These are phyloP conservation scores for Helotiales sp. DNA, from an alignment of 2,329 filamentous ascomycete genomes.

Conservation along the genomic window DNA sequence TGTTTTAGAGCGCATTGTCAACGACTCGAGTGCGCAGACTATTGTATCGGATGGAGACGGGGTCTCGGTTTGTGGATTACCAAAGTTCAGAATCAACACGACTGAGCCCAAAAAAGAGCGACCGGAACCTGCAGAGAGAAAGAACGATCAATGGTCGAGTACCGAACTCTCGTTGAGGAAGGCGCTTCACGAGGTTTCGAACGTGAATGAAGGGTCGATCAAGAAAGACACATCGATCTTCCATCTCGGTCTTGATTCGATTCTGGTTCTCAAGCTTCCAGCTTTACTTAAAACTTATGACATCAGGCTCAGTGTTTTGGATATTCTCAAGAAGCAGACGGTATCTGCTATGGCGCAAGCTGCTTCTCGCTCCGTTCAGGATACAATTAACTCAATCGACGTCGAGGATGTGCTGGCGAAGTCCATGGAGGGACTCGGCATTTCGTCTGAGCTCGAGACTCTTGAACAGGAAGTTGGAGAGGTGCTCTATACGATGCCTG, in stretches of 20 bases:
- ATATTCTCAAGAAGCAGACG: constrained; percentile 67
- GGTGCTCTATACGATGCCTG: constrained; percentile 59
- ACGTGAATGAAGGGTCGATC: constrained; percentile 58
- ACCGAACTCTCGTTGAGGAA: constrained; percentile 42
- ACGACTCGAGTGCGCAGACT: constrained; percentile 47
- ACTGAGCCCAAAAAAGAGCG: background rate
- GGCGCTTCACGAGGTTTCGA: constrained; percentile 59
- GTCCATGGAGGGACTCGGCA: constrained; percentile 42
- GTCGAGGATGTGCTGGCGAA: constrained; percentile 40
- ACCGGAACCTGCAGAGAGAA: background rate
- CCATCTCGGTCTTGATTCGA: constrained; percentile 86
- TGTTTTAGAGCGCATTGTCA: constrained; percentile 57
- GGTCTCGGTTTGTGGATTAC: constrained; percentile 67
- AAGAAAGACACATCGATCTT: constrained; percentile 67
- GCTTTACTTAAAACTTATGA: constrained; percentile 65
- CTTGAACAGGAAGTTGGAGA: constrained; percentile 43
- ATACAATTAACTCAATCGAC: constrained; percentile 37
- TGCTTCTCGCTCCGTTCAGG: constrained; percentile 31
- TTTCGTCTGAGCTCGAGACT: constrained; percentile 38
- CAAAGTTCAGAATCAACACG: constrained; percentile 38
- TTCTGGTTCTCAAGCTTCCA: constrained; percentile 83
- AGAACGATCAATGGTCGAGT: constrained; percentile 36
- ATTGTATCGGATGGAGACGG: constrained; percentile 52
- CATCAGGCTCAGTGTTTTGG: constrained; percentile 65
- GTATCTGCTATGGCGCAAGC: constrained; percentile 61